Evolutionary conservation across 2,329 filamentous ascomycete genomes (phyloP).

Genomic region (Ophiocordyceps camponoti-floridani): DNA sequence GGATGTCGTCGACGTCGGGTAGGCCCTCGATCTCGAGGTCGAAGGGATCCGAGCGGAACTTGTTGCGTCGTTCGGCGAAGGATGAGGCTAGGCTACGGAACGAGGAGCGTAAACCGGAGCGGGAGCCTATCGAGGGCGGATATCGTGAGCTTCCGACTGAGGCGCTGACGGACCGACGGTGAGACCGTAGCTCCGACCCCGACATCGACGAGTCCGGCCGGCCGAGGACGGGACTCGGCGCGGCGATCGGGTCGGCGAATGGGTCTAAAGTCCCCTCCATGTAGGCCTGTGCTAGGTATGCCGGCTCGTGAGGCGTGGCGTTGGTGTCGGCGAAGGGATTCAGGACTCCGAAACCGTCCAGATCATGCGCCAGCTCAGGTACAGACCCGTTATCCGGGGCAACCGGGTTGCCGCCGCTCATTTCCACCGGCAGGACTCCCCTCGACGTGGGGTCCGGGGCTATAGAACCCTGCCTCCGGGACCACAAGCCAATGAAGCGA

Average conservation of each 20-base stretch:
- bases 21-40: constrained; percentile 32
- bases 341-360: constrained; percentile 10
- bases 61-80: constrained; percentile 29
- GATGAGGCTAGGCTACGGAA: constrained; percentile 18
- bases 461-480: constrained; percentile 18
- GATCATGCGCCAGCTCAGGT: constrained; percentile 18
- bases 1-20: constrained; percentile 5
- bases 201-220: constrained; percentile 5
- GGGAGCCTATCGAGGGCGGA: constrained; percentile 6
- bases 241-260: constrained; percentile 30
- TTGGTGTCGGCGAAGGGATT: constrained; percentile 33
- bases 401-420: constrained; percentile 2
- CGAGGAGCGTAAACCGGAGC: constrained; percentile 19
- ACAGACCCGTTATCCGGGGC: constrained; percentile 15
- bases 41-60: constrained; percentile 46
- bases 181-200: constrained; percentile 27
- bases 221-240: constrained; percentile 7
- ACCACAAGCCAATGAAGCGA: constrained; percentile 18
- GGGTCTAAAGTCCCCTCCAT: constrained; percentile 14
- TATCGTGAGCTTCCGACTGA: constrained; percentile 8
- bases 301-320: constrained; percentile 18
- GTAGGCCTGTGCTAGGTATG: constrained; percentile 12
- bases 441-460: constrained; percentile 3
- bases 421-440: background rate
- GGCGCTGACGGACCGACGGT: constrained; percentile 24